Base-by-base conservation (phyloP, 2,329 filamentous ascomycete genomes). In the Cercospora sp. region DNA sequence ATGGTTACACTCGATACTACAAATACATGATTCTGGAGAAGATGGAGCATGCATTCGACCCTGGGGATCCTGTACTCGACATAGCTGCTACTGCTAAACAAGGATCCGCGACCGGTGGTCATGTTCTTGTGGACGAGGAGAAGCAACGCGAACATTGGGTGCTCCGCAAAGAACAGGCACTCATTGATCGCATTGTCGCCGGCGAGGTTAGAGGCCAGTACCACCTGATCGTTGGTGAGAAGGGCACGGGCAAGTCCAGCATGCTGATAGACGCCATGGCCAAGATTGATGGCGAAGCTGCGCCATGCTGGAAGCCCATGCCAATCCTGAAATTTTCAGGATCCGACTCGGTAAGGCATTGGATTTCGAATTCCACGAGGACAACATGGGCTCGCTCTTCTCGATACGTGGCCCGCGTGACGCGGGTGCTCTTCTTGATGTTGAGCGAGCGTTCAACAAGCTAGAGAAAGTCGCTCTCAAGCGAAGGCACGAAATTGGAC, bases 251-350 rank as follows among this genome's bases (percentile, higher is more conserved):
- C 6, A 99, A 99, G 83, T 96, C 92, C 69, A 96, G 92, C 73
- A 98, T 99, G 95, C 82, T 99, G 75, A 85, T 99, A 21, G 93
- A 98, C 78, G 92, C 93, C 8, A 99, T 99, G 94, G 89, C 90
- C 64, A 96, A 96, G 79, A 90, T 94, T 66, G 88, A 97, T 70
- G 95, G 93, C 3, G 91, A 95, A 69, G 92, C 24, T 90, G 94
- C 55, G 91, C 94, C 73, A 97, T 99, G 92, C 92, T 98, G 76
- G 95, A 99, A 80, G 94, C 94, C 0, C 95, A 99, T 80, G 91
- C 93, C 5, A 94, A 99, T 79, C 86, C 94, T 1, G 95, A 99
- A 76, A 97, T 99, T 68, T 97, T 99, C 79, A 91, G 95, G 18
- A 91, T 97, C 53, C 88, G 95, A 4, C 30, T 63, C 7, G 61